Base-by-base conservation (phyloP, 2,329 filamentous ascomycete genomes). In the Apiospora rasikravindrae region DNA sequence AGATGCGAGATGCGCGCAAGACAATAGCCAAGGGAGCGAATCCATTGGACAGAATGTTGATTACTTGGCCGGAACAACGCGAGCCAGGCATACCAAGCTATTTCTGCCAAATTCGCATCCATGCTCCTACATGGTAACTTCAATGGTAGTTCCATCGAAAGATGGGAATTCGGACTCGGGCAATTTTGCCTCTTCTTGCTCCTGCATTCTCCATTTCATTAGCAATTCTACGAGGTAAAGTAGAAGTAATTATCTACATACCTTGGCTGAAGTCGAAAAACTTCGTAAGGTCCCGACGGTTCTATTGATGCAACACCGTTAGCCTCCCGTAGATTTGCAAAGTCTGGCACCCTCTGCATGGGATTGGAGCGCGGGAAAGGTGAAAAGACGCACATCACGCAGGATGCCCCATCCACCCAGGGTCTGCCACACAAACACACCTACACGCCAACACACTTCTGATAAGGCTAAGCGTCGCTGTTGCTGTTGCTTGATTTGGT, bases 21-120 rank as follows among this genome's bases (percentile, higher is more conserved):
- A 53, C 49, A 53, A 14, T 24, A 29, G 24, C 24, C 49, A 33
- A 33, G 51, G 13, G 51, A 19, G 51, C 29, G 24, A 26, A 57
- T 57, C 51, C 7, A 53, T n/a, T 53, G 51, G 51, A 57, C 57
- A 64, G 57, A 40, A 37, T 40, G 53, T 37, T 64, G n/a, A 64
- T 37, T 16, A 37, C 57, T 33, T 40, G 57, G 33, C 57, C 57
- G 57, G 33, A n/a, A 64, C 57, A 26, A 33, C 51, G 26, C 51
- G 16, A 61, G 29, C 53, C 29, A 61, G 29, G 29, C 37, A 61
- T 61, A 61, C 53, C 53, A n/a, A 57, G 51, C 51, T 22, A 33
- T 57, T 57, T 57, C 14, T 57, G 51, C 51, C 51, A 57, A 57
- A 57, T 57, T 57, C 26, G 51, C 51, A 57, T 33, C 51, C 51